Percentiles rank a stretch among this genome's conserved stretches.
Evolutionary conservation across 495 filamentous ascomycete genomes (phyloP).

Genomic region (Aspergillus haitiensis): DNA sequence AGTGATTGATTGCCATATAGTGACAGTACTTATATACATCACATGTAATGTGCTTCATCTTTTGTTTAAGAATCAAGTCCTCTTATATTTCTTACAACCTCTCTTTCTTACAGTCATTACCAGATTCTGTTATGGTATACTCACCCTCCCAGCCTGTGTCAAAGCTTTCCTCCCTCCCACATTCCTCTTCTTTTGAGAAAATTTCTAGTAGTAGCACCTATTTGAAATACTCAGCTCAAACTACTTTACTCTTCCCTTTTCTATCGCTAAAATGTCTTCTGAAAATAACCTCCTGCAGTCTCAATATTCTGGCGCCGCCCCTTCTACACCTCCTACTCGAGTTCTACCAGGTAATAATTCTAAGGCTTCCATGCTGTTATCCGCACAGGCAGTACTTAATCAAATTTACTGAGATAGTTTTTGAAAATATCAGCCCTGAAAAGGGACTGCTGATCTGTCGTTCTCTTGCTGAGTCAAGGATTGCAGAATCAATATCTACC

Average conservation of each 20-base stretch:
- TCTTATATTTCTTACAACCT: neutral
- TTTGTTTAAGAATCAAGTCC: neutral
- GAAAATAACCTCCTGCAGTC: neutral
- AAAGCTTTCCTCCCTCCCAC: no score
- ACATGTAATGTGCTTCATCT: neutral
- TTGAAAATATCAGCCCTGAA: neutral
- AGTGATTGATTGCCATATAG: no score
- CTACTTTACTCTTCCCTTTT: neutral
- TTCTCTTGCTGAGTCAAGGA: neutral
- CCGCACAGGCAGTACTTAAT: neutral
- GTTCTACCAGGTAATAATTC: neutral
- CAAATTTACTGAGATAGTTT: neutral
- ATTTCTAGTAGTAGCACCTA: no score
- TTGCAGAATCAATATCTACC: neutral
- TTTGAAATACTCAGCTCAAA: neutral
- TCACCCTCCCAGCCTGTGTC: no score
- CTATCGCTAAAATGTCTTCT: neutral
- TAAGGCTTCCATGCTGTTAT: neutral
- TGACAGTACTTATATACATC: no score
- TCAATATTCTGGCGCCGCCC: neutral
- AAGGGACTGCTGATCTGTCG: neutral
- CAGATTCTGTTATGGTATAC: no score
- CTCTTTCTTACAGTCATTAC: neutral
- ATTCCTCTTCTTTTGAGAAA: no score
- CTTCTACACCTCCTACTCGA: neutral